These are phyloP conservation scores for Microbotryum violaceum DNA, from an alignment of 1,284 basidiomycete species.

Conservation along the genomic window DNA sequence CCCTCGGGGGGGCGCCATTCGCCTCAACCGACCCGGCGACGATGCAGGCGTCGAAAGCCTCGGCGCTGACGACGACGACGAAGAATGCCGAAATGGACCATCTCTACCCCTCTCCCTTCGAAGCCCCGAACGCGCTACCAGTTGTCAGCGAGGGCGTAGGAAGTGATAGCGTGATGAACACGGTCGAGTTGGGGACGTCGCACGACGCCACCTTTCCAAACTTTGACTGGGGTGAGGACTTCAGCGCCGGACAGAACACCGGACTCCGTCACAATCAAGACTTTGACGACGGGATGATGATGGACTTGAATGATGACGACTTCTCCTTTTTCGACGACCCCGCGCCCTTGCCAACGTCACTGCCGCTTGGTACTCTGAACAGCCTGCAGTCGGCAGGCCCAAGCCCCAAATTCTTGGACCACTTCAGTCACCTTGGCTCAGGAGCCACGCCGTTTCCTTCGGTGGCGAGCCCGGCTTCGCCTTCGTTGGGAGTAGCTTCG, in stretches of 20 bases:
- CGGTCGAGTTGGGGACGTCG: constrained; percentile 1
- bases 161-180: neutral
- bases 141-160: neutral
- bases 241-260: constrained; percentile 4
- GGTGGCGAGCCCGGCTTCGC: constrained; percentile 4
- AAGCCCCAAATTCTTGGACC: constrained; percentile 23
- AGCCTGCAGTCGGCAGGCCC: constrained; percentile 10
- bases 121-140: neutral
- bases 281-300: constrained; percentile 26
- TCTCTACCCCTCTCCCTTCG: constrained; percentile 28
- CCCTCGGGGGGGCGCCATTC: neutral
- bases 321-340: constrained; percentile 37
- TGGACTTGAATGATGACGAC: constrained; percentile 35
- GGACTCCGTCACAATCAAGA: neutral
- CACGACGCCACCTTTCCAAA: constrained; percentile 20
- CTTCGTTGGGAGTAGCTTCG: constrained; percentile 1
- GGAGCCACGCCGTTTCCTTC: neutral
- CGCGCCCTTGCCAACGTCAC: constrained; percentile 6
- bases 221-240: constrained; percentile 30
- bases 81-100: constrained; percentile 5
- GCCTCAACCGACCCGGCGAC: constrained; percentile 4
- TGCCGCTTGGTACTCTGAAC: neutral
- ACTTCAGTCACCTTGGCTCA: constrained; percentile 15
- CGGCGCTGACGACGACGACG: neutral
- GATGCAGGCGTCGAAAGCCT: neutral